Percentiles rank a stretch among this genome's conserved stretches.
Evolutionary conservation across 768 basidiomycete genomes (phyloP).

Genomic region (Chlorophyllum brunneum): DNA sequence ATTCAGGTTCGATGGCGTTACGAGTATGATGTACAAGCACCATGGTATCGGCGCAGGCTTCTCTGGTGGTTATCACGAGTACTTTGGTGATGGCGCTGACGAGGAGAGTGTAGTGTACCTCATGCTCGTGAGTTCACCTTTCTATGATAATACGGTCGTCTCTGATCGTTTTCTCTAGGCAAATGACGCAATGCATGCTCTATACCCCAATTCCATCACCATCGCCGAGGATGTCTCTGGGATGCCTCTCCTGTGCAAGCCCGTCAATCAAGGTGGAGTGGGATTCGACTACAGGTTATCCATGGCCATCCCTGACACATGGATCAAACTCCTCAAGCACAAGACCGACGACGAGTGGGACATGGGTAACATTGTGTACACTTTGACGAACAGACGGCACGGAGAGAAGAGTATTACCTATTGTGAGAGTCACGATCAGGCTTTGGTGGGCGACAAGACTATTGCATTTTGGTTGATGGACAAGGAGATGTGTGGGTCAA

Average conservation of each 20-base stretch:
- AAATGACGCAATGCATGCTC: conserved; percentile 80
- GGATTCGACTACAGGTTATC: conserved; percentile 98
- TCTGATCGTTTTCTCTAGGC: conserved; percentile 50
- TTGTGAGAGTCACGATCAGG: conserved; percentile 96
- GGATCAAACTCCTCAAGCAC: conserved; percentile 99
- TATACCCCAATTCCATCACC: conserved; percentile 80
- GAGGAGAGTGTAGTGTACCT: conserved; percentile 90
- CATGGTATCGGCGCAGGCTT: conserved; percentile 98
- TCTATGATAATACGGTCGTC: not conserved
- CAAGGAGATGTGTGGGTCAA: conserved; percentile 93
- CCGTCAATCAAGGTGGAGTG: conserved; percentile 79
- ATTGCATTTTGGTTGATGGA: conserved; percentile 99
- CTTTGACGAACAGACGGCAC: conserved; percentile 84
- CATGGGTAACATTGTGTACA: conserved; percentile 81
- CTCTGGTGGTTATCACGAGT: conserved; percentile 97
- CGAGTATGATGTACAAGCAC: conserved; percentile 98
- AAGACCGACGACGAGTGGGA: conserved; percentile 85
- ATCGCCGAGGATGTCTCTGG: conserved; percentile 99
- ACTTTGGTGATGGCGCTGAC: conserved; percentile 85
- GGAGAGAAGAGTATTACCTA: conserved; percentile 91
- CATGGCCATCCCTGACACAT: conserved; percentile 99
- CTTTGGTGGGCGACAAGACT: conserved; percentile 97
- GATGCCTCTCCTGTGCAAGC: conserved; percentile 90
- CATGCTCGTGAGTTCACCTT: conserved; percentile 74
- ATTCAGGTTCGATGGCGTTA: conserved; percentile 98